These are phyloP conservation scores for Chloranthus sessilifolius DNA, from an alignment of 164 flowering plant species.

Conservation along the genomic window DNA sequence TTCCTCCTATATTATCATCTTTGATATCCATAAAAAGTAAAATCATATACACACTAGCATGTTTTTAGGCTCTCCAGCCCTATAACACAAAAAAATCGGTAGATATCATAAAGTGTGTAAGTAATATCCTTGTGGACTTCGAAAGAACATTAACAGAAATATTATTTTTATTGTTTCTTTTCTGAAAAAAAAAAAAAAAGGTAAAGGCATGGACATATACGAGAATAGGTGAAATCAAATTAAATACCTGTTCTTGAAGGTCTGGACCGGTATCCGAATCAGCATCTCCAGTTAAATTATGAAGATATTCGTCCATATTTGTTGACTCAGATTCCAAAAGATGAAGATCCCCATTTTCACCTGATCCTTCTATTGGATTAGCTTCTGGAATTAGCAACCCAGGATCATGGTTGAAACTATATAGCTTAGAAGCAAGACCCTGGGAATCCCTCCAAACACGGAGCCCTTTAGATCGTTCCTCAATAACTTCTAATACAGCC, in stretches of 20 bases:
- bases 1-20: too few species aligned
- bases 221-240: too few species aligned
- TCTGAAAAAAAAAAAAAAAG: too few species aligned
- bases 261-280: conserved; percentile 59
- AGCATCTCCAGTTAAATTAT: conserved; percentile 29
- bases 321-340: conserved; percentile 25
- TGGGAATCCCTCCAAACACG: conserved; percentile 61
- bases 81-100: too few species aligned
- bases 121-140: too few species aligned
- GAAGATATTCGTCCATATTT: conserved; percentile 42
- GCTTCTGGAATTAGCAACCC: conserved; percentile 39
- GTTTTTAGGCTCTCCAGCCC: too few species aligned
- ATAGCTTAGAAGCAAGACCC: conserved; percentile 77
- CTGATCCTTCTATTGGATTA: conserved; percentile 28
- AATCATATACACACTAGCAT: too few species aligned
- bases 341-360: conserved; percentile 24
- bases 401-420: conserved; percentile 70
- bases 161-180: too few species aligned
- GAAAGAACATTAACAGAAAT: too few species aligned
- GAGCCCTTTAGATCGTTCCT: conserved; percentile 81
- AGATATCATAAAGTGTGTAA: too few species aligned
- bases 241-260: conserved; percentile 80
- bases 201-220: too few species aligned
- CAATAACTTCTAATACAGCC: conserved; percentile 50
- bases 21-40: too few species aligned